Conservation (phyloP, 768 basidiomycete genomes). For the Tylopilus sp. region DNA sequence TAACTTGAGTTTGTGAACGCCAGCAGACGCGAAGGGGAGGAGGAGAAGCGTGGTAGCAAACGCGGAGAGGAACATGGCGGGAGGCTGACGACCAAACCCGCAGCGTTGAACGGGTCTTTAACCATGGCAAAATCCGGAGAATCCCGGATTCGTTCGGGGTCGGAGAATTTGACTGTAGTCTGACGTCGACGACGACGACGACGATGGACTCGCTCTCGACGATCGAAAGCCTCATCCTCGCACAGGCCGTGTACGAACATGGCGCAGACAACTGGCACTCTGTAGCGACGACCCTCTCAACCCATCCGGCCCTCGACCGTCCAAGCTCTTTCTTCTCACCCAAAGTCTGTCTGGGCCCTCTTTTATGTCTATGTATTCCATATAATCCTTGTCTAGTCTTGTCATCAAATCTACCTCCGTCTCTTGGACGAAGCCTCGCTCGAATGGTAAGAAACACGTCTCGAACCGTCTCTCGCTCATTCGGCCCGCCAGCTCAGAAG, state of each 20-base stretch:
- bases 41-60: conserved; percentile 36
- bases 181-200: conserved; percentile 6
- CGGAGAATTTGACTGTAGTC: background rate
- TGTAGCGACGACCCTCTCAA: conserved; percentile 61
- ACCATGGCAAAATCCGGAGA: conserved; percentile 17
- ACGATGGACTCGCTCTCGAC: conserved; percentile 27
- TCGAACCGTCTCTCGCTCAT: background rate
- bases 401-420: conserved; percentile 59
- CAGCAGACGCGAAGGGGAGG: conserved; percentile 47
- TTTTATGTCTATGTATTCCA: conserved; percentile 9
- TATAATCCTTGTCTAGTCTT: conserved; percentile 47
- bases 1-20: conserved; percentile 83
- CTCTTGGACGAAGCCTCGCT: conserved; percentile 68
- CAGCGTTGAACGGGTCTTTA: conserved; percentile 21
- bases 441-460: conserved; percentile 48
- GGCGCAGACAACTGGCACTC: conserved; percentile 67
- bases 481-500: conserved; percentile 40
- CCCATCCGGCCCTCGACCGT: conserved; percentile 65
- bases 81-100: conserved; percentile 17
- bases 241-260: conserved; percentile 83
- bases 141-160: conserved; percentile 19
- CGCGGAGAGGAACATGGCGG: conserved; percentile 42
- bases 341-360: conserved; percentile 51
- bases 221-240: conserved; percentile 74
- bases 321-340: conserved; percentile 66